A percentile compares a stretch with the other conserved stretches of the same genome.
phyloP scores from a whole-genome alignment of 306 rosid species.

The Rosa lucieae region DNA sequence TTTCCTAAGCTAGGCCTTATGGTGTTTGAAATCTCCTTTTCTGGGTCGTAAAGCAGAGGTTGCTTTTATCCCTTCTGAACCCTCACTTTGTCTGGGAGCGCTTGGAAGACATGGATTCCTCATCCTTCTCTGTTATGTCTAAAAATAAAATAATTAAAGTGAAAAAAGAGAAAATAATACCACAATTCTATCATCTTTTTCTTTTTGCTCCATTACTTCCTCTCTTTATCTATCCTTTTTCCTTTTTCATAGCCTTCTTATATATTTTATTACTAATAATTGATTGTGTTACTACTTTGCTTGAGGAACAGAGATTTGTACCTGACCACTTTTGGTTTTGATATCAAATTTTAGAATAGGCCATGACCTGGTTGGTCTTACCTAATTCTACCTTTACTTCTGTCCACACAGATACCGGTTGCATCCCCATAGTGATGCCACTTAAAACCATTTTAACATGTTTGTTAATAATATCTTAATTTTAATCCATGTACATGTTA shows the following conservation, averaged over 20 bases:
- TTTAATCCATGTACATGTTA: not conserved
- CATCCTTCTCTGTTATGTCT: constrained; percentile 32
- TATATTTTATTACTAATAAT: constrained; percentile 37
- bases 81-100: constrained; percentile 89
- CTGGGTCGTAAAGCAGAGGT: constrained; percentile 85
- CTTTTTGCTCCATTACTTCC: constrained; percentile 33
- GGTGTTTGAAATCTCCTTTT: constrained; percentile 94
- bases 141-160: constrained; percentile 25
- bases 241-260: constrained; percentile 29
- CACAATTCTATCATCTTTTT: constrained; percentile 43
- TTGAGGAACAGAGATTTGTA: constrained; percentile 40
- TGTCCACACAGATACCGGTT: constrained; percentile 35
- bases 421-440: constrained; percentile 17
- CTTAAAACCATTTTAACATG: constrained; percentile 5
- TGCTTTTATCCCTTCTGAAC: constrained; percentile 82
- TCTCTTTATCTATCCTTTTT: constrained; percentile 14
- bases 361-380: constrained; percentile 23
- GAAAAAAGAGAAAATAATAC: constrained; percentile 42
- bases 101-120: constrained; percentile 95
- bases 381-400: constrained; percentile 46
- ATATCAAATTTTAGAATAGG: constrained; percentile 37
- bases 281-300: constrained; percentile 27
- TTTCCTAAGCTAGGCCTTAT: constrained; percentile 80
- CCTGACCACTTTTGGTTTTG: constrained; percentile 41
- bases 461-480: not conserved